phyloP scores from a whole-genome alignment of 2,329 filamentous ascomycete genomes.

The Tolypocladium inflatum region DNA sequence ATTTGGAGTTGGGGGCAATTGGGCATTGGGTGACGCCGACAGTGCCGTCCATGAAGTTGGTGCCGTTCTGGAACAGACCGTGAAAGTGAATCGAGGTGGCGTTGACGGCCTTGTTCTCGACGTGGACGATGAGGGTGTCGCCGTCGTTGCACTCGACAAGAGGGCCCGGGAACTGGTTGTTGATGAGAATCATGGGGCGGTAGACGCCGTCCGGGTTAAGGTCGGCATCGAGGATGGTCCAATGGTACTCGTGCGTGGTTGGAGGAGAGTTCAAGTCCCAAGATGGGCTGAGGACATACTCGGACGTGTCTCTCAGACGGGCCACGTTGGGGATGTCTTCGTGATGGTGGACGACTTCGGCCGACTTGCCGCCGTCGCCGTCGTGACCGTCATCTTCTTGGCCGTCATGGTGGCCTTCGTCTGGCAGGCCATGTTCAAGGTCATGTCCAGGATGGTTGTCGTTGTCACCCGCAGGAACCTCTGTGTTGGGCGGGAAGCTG shows the following conservation, averaged over 20 bases:
- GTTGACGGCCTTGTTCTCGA: constrained; percentile 58
- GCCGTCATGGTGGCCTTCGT: neutral
- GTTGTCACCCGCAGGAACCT: neutral
- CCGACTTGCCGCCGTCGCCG: neutral
- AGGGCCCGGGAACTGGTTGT: constrained; percentile 66
- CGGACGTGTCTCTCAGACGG: constrained; percentile 22
- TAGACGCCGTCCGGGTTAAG: constrained; percentile 52
- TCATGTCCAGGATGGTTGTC: neutral
- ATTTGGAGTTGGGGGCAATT: constrained; percentile 51
- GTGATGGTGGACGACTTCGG: constrained; percentile 9
- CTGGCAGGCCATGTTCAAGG: neutral
- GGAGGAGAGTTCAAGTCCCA: constrained; percentile 46
- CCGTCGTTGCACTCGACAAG: constrained; percentile 64
- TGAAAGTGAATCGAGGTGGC: constrained; percentile 67
- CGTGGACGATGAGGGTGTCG: constrained; percentile 59
- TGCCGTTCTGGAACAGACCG: constrained; percentile 68
- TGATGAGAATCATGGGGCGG: constrained; percentile 58
- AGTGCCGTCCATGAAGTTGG: constrained; percentile 65
- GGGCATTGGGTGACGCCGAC: constrained; percentile 58
- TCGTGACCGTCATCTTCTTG: neutral
- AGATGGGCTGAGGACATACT: constrained; percentile 45
- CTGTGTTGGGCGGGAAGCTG: constrained; percentile 4
- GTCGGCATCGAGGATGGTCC: constrained; percentile 47
- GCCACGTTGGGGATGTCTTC: constrained; percentile 13
- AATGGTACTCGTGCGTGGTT: constrained; percentile 46